Evolutionary conservation across 768 basidiomycete species (phyloP), one percentile per base, ranked within the genome.

Genomic region (Lanmaoa rubissima): DNA sequence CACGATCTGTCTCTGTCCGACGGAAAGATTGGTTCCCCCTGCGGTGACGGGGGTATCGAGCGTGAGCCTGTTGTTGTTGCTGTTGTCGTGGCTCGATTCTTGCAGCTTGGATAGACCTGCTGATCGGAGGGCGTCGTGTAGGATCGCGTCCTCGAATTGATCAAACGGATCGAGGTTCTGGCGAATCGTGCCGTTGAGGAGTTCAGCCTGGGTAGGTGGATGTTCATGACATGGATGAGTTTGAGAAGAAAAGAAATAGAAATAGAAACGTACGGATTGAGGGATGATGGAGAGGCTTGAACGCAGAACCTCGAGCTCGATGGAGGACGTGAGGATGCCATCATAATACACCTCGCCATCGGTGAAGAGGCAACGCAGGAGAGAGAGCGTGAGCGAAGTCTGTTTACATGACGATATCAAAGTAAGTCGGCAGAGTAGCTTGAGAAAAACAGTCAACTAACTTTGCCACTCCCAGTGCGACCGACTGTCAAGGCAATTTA

Each of bases 281-380:
- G 80, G 81, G 35, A 83, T 86, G 59, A 86, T 82, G 3, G 85
- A 86, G 53, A 88, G 79, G 54, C 77, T 80, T 2, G 78, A 75
- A 42, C 86, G 74, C 44, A 88, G 70, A 8, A 74, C 76, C 59
- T 86, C 78, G 13, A 88, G 71, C 60, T 85, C 85, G 58, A 86
- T 66, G 10, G 69, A 67, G 40, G 73, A 67, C 0, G 79, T 83
- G 21, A 73, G 70, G 28, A 80, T 59, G 10, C 81, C 83, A 59
- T 87, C 86, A 53, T 82, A 84, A 50, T 72, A 72, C 0, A 85
- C 79, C n/a, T 71, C 68, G 4, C 83, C 82, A 14, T 76, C 72
- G 1, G 79, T 81, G 12, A 73, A 69, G 35, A 84, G 78, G 67
- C 81, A 75, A 0, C 81, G 74, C 5, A 84, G 68, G 6, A 84